Evolutionary conservation across 257 asterid species (phyloP), one percentile per base, ranked within the genome.

Genomic region (Thymus mandschuricus): DNA sequence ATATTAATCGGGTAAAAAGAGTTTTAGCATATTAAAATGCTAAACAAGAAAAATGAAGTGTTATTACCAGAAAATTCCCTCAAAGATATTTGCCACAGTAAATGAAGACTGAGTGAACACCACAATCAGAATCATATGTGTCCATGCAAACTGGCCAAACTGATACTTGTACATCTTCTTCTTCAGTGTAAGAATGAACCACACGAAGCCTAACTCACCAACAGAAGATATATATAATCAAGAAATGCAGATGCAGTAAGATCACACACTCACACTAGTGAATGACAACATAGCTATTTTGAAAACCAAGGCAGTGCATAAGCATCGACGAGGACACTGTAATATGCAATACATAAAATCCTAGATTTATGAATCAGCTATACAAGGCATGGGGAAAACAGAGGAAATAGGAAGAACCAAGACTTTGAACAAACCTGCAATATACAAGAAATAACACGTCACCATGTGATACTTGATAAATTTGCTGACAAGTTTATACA

Each of bases 141-240:
- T 91, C 96, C 97, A 91, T 44, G 97, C 96, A 74, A 83, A 91
- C 72, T 91, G 96, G 72, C 97, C 86, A 75, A 91, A 91, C 70
- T 91, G 97, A 87, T 91, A 91, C 81, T 91, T 91, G 88, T 91
- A 91, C 92, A 82, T 84, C 86, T 81, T 87, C 89, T 89, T 91
- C 89, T 91, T 91, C 52, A 91, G 83, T 13, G 97, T 79, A 67
- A 91, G 88, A 78, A 91, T 91, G 86, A 91, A 91, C 95, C 97
- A 91, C 86, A 91, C 78, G 81, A 89, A 89, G 74, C 97, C 97
- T 91, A 72, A 50, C 27, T 69, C 67, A 75, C 64, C 45, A 57
- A 43, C 45, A 69, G 54, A 74, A 61, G 80, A 68, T 21, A 46
- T 67, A 29, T 27, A 56, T 60, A 3, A 61, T 45, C 49, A 45